Conservation (phyloP, 306 rosid genomes). For the Dryas drummondii region DNA sequence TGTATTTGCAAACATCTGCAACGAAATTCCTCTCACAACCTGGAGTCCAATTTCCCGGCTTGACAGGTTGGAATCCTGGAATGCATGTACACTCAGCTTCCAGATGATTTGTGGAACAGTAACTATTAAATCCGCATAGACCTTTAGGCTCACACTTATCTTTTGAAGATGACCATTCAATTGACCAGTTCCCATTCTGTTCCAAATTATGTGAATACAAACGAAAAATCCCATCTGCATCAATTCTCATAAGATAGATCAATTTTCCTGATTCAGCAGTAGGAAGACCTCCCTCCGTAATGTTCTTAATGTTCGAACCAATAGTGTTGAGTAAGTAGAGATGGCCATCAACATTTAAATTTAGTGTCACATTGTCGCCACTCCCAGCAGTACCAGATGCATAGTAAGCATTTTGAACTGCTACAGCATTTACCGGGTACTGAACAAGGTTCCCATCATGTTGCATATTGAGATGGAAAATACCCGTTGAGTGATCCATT, state of each 20-base stretch:
- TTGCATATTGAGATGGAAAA: constrained; percentile 19
- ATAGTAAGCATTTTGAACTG: background rate
- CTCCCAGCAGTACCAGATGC: rapidly evolving
- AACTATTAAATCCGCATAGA: constrained; percentile 17
- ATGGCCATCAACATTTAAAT: constrained; percentile 5
- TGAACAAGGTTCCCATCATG: constrained; percentile 26
- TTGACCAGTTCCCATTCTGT: background rate
- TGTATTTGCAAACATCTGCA: background rate
- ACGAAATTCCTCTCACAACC: constrained; percentile 24
- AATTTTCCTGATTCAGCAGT: background rate
- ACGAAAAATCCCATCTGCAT: constrained; percentile 28
- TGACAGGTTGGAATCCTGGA: background rate
- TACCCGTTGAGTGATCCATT: constrained; percentile 17
- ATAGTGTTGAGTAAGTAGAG: constrained; percentile 19
- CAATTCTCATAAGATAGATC: constrained; percentile 17
- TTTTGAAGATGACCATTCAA: no score
- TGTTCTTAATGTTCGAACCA: background rate
- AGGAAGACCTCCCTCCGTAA: constrained; percentile 4
- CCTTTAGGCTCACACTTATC: constrained; percentile 19
- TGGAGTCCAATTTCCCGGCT: background rate
- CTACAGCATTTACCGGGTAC: background rate
- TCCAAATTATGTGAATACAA: constrained; percentile 6
- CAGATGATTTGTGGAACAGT: background rate
- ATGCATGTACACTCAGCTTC: constrained; percentile 6
- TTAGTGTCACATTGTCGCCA: constrained; percentile 14